These are phyloP conservation scores for Hypholoma fasciculare DNA, from an alignment of 768 basidiomycete species.

Conservation along the genomic window DNA sequence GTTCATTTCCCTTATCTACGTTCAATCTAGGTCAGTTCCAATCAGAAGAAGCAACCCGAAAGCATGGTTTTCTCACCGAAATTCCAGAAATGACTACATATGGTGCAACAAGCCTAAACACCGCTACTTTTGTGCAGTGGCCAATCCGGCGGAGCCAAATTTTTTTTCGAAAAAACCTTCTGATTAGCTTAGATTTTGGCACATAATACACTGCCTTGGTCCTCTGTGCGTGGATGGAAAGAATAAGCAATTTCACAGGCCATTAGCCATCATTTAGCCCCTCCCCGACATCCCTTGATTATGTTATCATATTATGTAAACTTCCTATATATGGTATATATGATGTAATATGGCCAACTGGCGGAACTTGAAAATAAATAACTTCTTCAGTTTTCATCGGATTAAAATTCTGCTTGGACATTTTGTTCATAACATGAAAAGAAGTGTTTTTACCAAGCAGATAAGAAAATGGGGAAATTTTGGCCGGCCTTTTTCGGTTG, in stretches of 20 bases:
- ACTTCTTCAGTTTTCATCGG: constrained; percentile 19
- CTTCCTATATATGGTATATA: constrained; percentile 1
- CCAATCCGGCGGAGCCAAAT: neutral
- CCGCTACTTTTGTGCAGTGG: neutral
- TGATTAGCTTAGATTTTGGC: too few species aligned
- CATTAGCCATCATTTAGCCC: constrained; percentile 7
- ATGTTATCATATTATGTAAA: neutral
- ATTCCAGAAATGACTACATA: too few species aligned
- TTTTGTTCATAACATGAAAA: constrained; percentile 12
- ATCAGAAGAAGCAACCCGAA: too few species aligned
- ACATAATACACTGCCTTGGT: too few species aligned
- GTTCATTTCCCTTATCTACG: too few species aligned
- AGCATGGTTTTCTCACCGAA: too few species aligned
- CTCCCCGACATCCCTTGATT: neutral
- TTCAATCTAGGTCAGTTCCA: too few species aligned
- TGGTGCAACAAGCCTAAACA: neutral
- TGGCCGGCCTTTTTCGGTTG: neutral
- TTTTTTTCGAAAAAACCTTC: neutral
- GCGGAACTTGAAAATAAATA: constrained; percentile 4
- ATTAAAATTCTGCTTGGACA: constrained; percentile 15
- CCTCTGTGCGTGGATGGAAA: neutral
- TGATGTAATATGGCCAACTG: constrained; percentile 15
- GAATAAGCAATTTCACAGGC: neutral
- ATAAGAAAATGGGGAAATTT: constrained; percentile 7
- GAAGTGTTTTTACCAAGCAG: constrained; percentile 12